Evolutionary conservation across 2,329 filamentous ascomycete species (phyloP).

Genomic region (Truncatella angustata): DNA sequence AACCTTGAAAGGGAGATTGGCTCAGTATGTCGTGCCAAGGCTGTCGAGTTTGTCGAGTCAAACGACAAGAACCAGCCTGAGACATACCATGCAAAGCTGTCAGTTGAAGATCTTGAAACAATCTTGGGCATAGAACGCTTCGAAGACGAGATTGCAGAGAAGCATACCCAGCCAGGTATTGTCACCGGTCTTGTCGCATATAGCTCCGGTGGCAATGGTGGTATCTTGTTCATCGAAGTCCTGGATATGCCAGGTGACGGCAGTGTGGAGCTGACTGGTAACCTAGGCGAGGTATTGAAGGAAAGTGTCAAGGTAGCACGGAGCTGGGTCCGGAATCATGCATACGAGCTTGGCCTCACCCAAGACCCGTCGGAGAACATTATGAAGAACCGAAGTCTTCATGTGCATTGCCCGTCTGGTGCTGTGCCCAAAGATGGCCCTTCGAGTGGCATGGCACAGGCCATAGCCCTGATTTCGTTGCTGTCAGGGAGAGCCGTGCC

Average conservation of each 20-base stretch:
- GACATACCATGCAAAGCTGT: conserved; percentile 72
- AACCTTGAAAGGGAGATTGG: conserved; percentile 96
- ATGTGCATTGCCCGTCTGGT: conserved; percentile 93
- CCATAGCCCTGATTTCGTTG: conserved; percentile 85
- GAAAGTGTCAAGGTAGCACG: conserved; percentile 95
- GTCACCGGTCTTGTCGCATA: conserved; percentile 97
- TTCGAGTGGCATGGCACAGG: conserved; percentile 88
- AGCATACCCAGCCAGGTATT: conserved; percentile 78
- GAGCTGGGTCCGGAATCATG: conserved; percentile 96
- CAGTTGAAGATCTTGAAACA: conserved; percentile 77
- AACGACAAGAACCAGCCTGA: conserved; percentile 69
- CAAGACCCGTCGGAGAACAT: conserved; percentile 82
- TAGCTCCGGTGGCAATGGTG: conserved; percentile 86
- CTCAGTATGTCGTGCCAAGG: conserved; percentile 90
- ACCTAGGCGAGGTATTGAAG: conserved; percentile 93
- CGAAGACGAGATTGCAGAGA: conserved; percentile 93
- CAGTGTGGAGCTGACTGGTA: conserved; percentile 91
- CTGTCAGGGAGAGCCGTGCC: conserved; percentile 85
- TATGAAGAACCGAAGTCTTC: conserved; percentile 91
- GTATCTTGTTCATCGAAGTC: conserved; percentile 97
- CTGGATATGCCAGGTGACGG: conserved; percentile 95
- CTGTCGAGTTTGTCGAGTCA: conserved; percentile 90
- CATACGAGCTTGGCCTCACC: conserved; percentile 84
- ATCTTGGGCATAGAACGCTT: conserved; percentile 93
- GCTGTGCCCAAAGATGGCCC: conserved; percentile 93